Evolutionary conservation across 345 rosid genomes (phyloP), one percentile per base, ranked within the genome.

Genomic region (Dimocarpus longan): DNA sequence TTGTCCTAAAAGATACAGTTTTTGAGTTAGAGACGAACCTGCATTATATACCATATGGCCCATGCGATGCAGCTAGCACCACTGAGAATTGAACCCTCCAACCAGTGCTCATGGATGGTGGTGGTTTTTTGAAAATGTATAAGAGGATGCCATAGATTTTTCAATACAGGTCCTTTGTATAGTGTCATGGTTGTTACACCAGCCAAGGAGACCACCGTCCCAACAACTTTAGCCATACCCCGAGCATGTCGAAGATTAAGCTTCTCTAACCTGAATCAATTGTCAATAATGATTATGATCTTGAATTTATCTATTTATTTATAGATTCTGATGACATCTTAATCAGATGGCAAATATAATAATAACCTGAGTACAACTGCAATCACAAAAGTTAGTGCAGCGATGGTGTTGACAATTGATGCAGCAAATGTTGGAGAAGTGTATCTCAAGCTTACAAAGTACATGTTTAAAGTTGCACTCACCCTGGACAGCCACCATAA

Each of bases 1-100:
- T 46, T 9, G 32, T 69, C 21, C 12, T 5, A 44, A 69, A 69
- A 69, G 65, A 16, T 24, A 2, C 2, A 44, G 46, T 46, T 37
- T 32, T 52, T 3, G 64, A 10, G 32, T 73, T 73, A 28, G 76
- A 37, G 68, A 70, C 78, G 12, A 65, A 91, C 93, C 93, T 90
- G 94, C 96, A 92, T 88, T 72, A 90, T 90, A 78, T 81, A 92
- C 91, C 89, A 81, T 0, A 86, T 5, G 8, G 93, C 90, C 91
- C 91, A 92, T 28, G 87, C 56, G 71, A 92, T 26, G 86, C 97
- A 88, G 83, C 97, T 90, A 5, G 87, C 85, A 68, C 88, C 83
- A 0, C 87, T 79, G 28, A 92, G 91, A 69, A 90, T 42, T 8
- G 97, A 88, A 63, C 94, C 97, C 79, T 87, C 87, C 48, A 89